Evolutionary conservation across 192 early-diverging fungal genomes (phyloP).

Genomic region (Geranomyces variabilis): DNA sequence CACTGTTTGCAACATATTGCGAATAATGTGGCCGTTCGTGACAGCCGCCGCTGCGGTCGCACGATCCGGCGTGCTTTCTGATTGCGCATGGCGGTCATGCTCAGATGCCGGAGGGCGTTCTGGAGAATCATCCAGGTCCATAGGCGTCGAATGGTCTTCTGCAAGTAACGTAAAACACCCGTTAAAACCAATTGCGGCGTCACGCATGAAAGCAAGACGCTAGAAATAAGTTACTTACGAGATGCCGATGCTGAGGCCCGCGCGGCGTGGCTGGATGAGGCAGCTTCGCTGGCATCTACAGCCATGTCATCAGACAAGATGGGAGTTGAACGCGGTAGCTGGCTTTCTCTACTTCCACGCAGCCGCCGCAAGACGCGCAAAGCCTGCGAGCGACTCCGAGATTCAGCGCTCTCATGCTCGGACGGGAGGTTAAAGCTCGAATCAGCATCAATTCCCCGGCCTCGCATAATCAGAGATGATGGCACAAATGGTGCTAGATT

Average conservation of each 20-base stretch:
- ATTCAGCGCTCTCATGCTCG: background rate
- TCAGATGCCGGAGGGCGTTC: too few relatives aligned
- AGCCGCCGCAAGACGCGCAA: slow-evolving; percentile 6
- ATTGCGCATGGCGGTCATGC: too few relatives aligned
- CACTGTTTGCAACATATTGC: slow-evolving; percentile 20
- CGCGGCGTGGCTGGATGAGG: background rate
- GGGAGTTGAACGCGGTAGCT: background rate
- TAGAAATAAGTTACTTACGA: background rate
- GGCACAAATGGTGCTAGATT: slow-evolving; percentile 18
- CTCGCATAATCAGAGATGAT: slow-evolving; percentile 12
- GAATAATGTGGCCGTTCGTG: slow-evolving; percentile 1
- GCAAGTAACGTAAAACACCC: too few relatives aligned
- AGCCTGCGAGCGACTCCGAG: slow-evolving; percentile 9
- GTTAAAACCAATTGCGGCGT: too few relatives aligned
- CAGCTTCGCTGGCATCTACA: background rate
- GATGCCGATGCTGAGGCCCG: background rate
- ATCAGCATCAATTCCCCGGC: background rate
- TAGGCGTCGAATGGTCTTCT: too few relatives aligned
- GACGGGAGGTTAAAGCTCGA: background rate
- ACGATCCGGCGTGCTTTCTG: background rate
- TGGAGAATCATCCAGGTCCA: too few relatives aligned
- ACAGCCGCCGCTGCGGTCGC: background rate
- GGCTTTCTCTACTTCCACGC: background rate
- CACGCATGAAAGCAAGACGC: too few relatives aligned
- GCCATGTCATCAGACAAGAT: background rate